Percentiles rank a stretch among this genome's conserved stretches.
phyloP scores from a whole-genome alignment of 2,329 filamentous ascomycete genomes.

The Dothideomycetes sp. region DNA sequence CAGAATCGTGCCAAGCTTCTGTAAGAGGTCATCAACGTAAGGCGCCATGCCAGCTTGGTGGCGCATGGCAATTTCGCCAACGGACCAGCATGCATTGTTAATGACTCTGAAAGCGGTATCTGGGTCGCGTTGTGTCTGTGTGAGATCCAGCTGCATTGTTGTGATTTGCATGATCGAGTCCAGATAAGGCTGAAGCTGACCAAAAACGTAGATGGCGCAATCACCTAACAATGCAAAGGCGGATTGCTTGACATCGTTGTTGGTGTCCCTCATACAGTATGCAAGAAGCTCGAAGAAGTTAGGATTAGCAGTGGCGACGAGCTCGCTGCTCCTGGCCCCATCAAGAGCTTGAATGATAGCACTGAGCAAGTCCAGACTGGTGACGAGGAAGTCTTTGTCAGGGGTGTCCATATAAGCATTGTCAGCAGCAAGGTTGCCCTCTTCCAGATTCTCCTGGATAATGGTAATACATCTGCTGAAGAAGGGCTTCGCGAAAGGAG shows the following conservation, averaged over 20 bases:
- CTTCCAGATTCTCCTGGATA: slow-evolving; percentile 83
- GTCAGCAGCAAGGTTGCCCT: slow-evolving; percentile 62
- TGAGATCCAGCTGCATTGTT: slow-evolving; percentile 73
- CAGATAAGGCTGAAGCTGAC: slow-evolving; percentile 66
- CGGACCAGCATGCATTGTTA: slow-evolving; percentile 97
- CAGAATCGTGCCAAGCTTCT: slow-evolving; percentile 71
- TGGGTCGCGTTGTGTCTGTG: slow-evolving; percentile 65
- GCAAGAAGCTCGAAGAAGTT: slow-evolving; percentile 83
- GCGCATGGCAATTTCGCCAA: slow-evolving; percentile 82
- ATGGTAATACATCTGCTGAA: slow-evolving; percentile 84
- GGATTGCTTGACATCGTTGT: slow-evolving; percentile 90
- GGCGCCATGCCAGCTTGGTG: slow-evolving; percentile 63
- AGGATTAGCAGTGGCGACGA: slow-evolving; percentile 67
- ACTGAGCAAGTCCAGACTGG: slow-evolving; percentile 85
- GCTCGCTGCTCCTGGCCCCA: slow-evolving; percentile 59
- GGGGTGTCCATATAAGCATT: slow-evolving; percentile 58
- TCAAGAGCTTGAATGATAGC: slow-evolving; percentile 87
- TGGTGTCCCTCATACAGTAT: slow-evolving; percentile 84
- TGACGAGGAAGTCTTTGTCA: slow-evolving; percentile 95
- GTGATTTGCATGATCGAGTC: slow-evolving; percentile 67
- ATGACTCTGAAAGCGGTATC: slow-evolving; percentile 84
- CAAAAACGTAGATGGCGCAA: slow-evolving; percentile 86
- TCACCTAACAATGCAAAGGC: slow-evolving; percentile 92
- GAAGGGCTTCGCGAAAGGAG: slow-evolving; percentile 76
- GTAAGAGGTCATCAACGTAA: slow-evolving; percentile 68